Conservation (phyloP, 106 monocot genomes). For the Hemerocallis citrina region DNA sequence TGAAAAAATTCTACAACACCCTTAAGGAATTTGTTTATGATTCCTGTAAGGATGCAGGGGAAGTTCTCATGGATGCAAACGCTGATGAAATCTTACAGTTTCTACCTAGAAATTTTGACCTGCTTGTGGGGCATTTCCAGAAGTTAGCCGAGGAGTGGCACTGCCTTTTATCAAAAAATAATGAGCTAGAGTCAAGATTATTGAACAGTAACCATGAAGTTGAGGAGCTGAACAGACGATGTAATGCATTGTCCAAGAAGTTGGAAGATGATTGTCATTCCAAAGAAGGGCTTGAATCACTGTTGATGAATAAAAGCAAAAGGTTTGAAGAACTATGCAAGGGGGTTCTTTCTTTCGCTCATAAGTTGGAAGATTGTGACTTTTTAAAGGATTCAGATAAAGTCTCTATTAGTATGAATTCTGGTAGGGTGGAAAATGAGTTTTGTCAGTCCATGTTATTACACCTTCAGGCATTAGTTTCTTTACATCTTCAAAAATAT, state of each 20-base stretch:
- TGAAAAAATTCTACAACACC: constrained; percentile 27
- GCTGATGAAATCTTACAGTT: constrained; percentile 26
- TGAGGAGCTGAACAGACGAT: constrained; percentile 49
- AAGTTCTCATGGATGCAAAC: constrained; percentile 4
- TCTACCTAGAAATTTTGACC: constrained; percentile 21
- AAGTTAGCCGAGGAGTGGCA: constrained; percentile 39
- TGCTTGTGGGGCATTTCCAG: constrained; percentile 28
- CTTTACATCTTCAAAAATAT: constrained; percentile 34
- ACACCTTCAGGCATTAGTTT: constrained; percentile 49
- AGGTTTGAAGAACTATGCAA: constrained; percentile 38
- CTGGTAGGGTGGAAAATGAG: constrained; percentile 19
- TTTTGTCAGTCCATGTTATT: constrained; percentile 28
- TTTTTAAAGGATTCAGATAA: constrained; percentile 7
- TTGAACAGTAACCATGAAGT: constrained; percentile 30
- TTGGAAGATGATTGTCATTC: constrained; percentile 21
- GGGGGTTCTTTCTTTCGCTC: constrained; percentile 37
- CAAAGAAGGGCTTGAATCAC: constrained; percentile 37
- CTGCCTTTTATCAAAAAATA: constrained; percentile 32
- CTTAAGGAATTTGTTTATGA: constrained; percentile 30
- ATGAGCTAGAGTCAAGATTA: constrained; percentile 40
- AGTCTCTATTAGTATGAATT: background rate
- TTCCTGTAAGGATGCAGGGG: constrained; percentile 14
- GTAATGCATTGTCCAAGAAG: constrained; percentile 24
- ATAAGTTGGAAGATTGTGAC: constrained; percentile 28
- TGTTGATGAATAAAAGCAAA: constrained; percentile 28